These are phyloP conservation scores for Ophiostoma triangulosporum DNA, from an alignment of 2,329 filamentous ascomycete genomes.

Conservation along the genomic window DNA sequence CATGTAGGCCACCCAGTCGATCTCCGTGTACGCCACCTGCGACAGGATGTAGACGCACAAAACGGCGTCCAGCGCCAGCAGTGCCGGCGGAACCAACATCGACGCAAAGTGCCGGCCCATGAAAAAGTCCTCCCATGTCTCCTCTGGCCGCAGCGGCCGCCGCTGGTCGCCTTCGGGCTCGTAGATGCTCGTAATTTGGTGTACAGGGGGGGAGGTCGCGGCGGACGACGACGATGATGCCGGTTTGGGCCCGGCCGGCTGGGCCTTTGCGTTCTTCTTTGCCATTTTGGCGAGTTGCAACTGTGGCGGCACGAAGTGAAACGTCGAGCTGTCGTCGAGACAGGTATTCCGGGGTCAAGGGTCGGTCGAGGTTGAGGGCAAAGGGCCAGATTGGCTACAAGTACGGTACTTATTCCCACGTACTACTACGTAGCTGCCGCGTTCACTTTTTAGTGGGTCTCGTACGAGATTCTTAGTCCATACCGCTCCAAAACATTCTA, in stretches of 20 bases:
- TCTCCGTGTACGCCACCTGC: slow-evolving; percentile 88
- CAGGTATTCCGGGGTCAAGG: not conserved
- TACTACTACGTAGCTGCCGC: not conserved
- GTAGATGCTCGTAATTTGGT: not conserved
- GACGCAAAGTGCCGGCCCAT: slow-evolving; percentile 37
- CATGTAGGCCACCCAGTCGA: slow-evolving; percentile 97
- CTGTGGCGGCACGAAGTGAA: too few relatives aligned
- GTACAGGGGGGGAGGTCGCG: not conserved
- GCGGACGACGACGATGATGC: not conserved
- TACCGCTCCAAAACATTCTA: not conserved
- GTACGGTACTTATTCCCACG: too few relatives aligned
- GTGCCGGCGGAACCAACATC: slow-evolving; percentile 38
- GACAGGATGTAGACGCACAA: slow-evolving; percentile 64
- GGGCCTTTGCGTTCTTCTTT: not conserved
- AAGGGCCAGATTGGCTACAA: not conserved
- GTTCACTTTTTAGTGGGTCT: not conserved
- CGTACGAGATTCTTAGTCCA: not conserved
- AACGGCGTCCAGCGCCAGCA: slow-evolving; percentile 56
- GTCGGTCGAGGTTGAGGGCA: not conserved
- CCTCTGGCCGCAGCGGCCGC: slow-evolving; percentile 15
- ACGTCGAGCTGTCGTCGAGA: not conserved
- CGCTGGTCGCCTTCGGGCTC: slow-evolving; percentile 7
- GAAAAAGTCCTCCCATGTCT: slow-evolving; percentile 24
- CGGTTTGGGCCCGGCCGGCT: not conserved
- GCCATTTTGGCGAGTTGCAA: not conserved